A percentile compares a stretch with the other conserved stretches of the same genome.
These are phyloP conservation scores for Botrytis paeoniae DNA, from an alignment of 2,329 filamentous ascomycete genomes.

Conservation along the genomic window DNA sequence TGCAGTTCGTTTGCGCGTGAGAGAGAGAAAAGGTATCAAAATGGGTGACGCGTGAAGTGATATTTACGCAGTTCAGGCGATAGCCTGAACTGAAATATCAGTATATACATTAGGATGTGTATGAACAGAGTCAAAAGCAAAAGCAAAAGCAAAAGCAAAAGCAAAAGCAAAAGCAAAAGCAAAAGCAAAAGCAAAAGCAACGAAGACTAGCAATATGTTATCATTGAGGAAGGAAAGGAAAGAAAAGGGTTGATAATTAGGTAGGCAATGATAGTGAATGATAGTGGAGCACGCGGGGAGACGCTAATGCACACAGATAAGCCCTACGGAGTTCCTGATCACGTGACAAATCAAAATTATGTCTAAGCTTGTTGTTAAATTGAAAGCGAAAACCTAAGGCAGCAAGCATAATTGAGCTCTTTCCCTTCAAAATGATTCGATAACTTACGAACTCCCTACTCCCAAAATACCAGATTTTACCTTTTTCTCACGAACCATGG, in stretches of 20 bases:
- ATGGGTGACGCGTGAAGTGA: no score
- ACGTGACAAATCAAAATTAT: background rate
- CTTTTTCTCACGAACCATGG: conserved; percentile 26
- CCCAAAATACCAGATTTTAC: background rate
- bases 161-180: no score
- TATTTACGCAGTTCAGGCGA: background rate
- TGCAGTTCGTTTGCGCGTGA: background rate
- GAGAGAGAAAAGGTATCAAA: no score
- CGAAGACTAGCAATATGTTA: background rate
- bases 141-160: no score
- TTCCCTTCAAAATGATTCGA: background rate
- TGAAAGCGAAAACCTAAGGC: background rate
- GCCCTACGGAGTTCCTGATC: background rate
- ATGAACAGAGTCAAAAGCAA: background rate
- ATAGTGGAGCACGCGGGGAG: background rate
- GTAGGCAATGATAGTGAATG: background rate
- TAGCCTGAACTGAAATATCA: background rate
- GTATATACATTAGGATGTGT: background rate
- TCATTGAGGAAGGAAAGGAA: background rate
- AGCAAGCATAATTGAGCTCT: background rate
- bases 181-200: no score
- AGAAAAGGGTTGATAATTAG: background rate
- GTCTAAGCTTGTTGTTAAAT: background rate
- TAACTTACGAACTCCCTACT: background rate
- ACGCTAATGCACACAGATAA: conserved; percentile 2